Evolutionary conservation across 2,329 filamentous ascomycete species (phyloP), one percentile per base, ranked within the genome.

Genomic region (Xylariaceae sp.): DNA sequence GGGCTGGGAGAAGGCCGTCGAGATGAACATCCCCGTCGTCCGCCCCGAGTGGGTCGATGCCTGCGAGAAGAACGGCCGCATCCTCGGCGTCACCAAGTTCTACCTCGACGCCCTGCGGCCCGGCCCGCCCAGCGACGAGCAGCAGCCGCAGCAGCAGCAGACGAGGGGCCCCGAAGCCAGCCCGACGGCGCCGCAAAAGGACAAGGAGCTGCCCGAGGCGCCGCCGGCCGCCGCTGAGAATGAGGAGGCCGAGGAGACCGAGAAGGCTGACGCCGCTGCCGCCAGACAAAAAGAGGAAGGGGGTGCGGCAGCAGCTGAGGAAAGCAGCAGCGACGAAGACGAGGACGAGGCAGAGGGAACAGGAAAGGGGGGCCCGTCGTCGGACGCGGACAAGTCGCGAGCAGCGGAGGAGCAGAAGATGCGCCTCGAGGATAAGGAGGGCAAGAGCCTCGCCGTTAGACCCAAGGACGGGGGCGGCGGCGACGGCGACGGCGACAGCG

Each of bases 1-100:
- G 32, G 74, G 82, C 10, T 98, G 92, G 92, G 92, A 98, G 64
- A 93, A 92, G 67, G 92, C 92, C 1, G 81, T 90, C 19, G 90
- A 96, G 66, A 93, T 89, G 76, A 98, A 96, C 59, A 94, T 98
- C 35, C 92, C 92, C 6, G 87, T 98, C 9, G 92, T 98, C 15
- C 77, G 92, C 24, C 92, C 92, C 14, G 92, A 98, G 59, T 98
- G 92, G 92, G 76, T 98, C 19, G 84, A 94, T 49, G 90, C 88
- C n/a, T 98, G 92, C 56, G 90, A 96, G 63, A 75, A 83, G 46
- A 89, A 86, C 58, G 90, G 90, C 28, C 78, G 88, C 39, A 94
- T 98, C 43, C 81, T 96, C 3, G 88, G 90, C 31, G 92, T 96
- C 19, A 81, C 92, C 49, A 89, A 89, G 48, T 98, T 95, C 63